Base-by-base conservation (phyloP, 1,284 basidiomycete genomes). In the Austroboletus novae-zelandiae region DNA sequence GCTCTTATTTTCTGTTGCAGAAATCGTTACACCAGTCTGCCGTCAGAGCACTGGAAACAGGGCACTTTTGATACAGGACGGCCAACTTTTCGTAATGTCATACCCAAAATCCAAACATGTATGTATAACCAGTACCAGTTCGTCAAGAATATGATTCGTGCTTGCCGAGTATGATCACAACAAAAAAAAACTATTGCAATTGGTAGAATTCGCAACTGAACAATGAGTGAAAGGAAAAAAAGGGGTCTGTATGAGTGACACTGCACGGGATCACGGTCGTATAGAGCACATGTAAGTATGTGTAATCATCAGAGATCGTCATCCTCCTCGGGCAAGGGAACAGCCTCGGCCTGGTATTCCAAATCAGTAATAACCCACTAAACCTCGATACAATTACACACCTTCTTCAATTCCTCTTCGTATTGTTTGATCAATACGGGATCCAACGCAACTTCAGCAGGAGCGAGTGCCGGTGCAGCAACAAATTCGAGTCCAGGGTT, bases 401-500 rank as follows among this genome's bases (percentile, higher is more conserved):
- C 89, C 72, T 74, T 64, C 50, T 79, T 74, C 74, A 97, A 78
- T 75, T 99, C 93, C 59, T 71, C 68, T 66, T 87, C 80, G 77
- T 99, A 98, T 70, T 90, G 80, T 55, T 77, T 75, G 83, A 97
- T 95, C 67, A 98, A 78, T 35, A 62, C 71, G 31, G 80, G 74
- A 72, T 98, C 95, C 64, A 99, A 83, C 57, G 81, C 67, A 56
- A 98, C 93, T 75, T 98, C 94, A 55, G 95, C 92, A 50, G 97
- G 97, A 29, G 90, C 90, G 49, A 99, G 87, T 48, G 97, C 97
- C 34, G 94, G 94, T 9, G 94, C 95, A 50, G 97, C 95, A 54
- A 97, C 94, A 62, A 99, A 98, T 56, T 99, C 96, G 57, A 99
- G 86, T 43, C 76, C 60, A 46, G 86, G 77, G 77, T 98, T 98